Percentiles rank a stretch among this genome's conserved stretches.
Evolutionary conservation across 2,329 filamentous ascomycete species (phyloP).

Genomic region (Polychaeton citri): DNA sequence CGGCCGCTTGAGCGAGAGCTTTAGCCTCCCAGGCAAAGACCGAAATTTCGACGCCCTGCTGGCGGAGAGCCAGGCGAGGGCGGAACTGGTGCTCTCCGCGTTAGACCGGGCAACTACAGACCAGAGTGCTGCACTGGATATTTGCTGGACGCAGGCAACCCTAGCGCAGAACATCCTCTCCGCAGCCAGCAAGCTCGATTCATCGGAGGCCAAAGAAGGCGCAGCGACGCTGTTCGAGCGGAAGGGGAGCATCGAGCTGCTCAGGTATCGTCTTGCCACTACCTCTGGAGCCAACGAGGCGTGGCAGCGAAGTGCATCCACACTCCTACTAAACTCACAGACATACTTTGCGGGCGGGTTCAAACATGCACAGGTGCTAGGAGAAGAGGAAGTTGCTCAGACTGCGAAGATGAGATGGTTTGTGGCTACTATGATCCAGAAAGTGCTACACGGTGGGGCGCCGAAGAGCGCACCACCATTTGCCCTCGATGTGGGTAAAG

Average conservation of each 20-base stretch:
- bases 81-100: constrained; percentile 16
- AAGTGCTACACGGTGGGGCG: neutral
- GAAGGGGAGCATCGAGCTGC: constrained; percentile 43
- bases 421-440: neutral
- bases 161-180: constrained; percentile 38
- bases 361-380: constrained; percentile 12
- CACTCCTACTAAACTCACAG: constrained; percentile 41
- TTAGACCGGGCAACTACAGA: constrained; percentile 12
- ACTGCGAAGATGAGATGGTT: constrained; percentile 9
- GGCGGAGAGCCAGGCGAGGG: constrained; percentile 16
- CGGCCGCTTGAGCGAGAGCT: constrained; percentile 18
- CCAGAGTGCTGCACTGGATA: constrained; percentile 10
- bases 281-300: constrained; percentile 20
- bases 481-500: neutral
- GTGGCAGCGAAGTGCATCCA: constrained; percentile 29
- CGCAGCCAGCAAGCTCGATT: constrained; percentile 35
- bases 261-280: constrained; percentile 37
- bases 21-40: constrained; percentile 26
- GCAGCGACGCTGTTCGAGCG: constrained; percentile 41
- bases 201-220: constrained; percentile 27
- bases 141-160: constrained; percentile 40
- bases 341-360: constrained; percentile 44
- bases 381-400: constrained; percentile 9
- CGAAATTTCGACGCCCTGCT: constrained; percentile 43
- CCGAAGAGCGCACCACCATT: neutral